phyloP scores from a whole-genome alignment of 176 grass and related monocot species.

The Elymus sibiricus region DNA sequence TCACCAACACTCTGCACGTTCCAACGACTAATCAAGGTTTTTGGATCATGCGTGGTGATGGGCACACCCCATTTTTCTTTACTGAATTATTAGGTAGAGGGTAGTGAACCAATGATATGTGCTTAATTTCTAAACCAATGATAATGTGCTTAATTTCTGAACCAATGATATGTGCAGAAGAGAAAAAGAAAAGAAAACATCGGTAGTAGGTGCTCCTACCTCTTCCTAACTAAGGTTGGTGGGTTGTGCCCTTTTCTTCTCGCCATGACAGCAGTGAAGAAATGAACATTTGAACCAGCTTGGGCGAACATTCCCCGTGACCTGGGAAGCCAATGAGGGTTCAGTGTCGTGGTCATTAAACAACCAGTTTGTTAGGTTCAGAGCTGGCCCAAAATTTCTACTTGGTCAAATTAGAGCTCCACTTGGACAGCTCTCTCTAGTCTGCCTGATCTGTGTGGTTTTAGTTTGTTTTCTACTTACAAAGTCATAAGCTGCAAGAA shows the following conservation, averaged over 20 bases:
- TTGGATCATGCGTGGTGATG: constrained; percentile 1
- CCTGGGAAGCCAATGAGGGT: too few relatives aligned
- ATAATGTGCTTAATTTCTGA: too few relatives aligned
- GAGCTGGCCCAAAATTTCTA: background rate
- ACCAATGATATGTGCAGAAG: too few relatives aligned
- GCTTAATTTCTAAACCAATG: too few relatives aligned
- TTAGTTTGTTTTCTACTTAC: background rate
- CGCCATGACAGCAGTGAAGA: background rate
- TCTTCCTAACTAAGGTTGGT: constrained; percentile 19
- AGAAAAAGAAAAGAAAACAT: background rate
- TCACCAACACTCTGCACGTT: background rate
- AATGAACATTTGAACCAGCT: too few relatives aligned
- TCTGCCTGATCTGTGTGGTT: background rate
- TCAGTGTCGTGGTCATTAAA: background rate
- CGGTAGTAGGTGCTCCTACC: constrained; percentile 1
- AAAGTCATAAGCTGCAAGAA: background rate
- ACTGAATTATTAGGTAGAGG: background rate
- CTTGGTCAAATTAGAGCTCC: background rate
- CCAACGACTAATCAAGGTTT: background rate
- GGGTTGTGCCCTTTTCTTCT: background rate
- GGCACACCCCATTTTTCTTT: background rate
- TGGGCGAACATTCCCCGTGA: too few relatives aligned
- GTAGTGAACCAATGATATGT: background rate
- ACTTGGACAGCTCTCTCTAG: background rate
- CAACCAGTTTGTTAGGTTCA: background rate